Evolutionary conservation across 2,329 filamentous ascomycete species (phyloP), one percentile per base, ranked within the genome.

Genomic region (Emergomyces pasteurianus): DNA sequence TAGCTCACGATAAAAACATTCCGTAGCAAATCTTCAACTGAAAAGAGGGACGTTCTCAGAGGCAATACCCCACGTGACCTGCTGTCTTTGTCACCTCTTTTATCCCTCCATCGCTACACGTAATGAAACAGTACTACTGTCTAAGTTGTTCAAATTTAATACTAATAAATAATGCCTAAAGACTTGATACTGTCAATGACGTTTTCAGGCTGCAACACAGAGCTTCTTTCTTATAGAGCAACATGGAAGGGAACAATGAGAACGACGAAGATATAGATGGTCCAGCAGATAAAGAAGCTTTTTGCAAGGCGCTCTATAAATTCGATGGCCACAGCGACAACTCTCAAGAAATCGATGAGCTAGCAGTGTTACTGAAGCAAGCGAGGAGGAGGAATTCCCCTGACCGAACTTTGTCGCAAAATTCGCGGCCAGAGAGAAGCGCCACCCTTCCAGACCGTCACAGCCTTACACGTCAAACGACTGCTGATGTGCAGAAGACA

Each of bases 21-120:
- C n/a, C n/a, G n/a, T n/a, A n/a, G n/a, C n/a, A n/a, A n/a, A n/a
- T n/a, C n/a, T n/a, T n/a, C n/a, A n/a, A n/a, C n/a, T n/a, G n/a
- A n/a, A n/a, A n/a, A n/a, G n/a, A n/a, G n/a, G n/a, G n/a, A n/a
- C n/a, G n/a, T n/a, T n/a, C n/a, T n/a, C n/a, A n/a, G n/a, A n/a
- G n/a, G n/a, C n/a, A n/a, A n/a, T n/a, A n/a, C n/a, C n/a, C 60
- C 69, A 66, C 71, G 71, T 74, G 72, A 73, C 63, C 60, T 69
- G 71, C 71, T 64, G 70, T 61, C 65, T 61, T 60, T 70, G 72
- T 72, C 69, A 71, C 69, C 70, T 38, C 36, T 38, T 46, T 46
- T n/a, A 18, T 46, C 23, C 43, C 9, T 3, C 3, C 43, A 40
- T 16, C 38, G 21, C 21, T 21, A 12, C 43, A 23, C 14, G 1